A percentile compares a stretch with the other conserved stretches of the same genome.
phyloP scores from a whole-genome alignment of 768 basidiomycete genomes.

The Hirschioporus abietinus region DNA sequence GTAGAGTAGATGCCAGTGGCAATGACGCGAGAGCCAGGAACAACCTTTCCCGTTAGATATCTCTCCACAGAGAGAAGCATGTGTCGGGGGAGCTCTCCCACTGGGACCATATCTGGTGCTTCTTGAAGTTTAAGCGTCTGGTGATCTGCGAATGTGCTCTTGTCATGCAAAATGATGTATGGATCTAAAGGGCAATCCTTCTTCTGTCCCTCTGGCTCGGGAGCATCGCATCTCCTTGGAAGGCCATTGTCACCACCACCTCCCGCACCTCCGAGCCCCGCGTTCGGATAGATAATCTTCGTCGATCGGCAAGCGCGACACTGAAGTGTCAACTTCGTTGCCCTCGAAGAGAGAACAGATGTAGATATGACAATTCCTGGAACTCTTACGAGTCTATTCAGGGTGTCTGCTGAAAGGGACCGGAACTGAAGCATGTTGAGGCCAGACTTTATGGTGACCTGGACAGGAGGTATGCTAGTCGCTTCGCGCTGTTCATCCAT shows the following conservation, averaged over 20 bases:
- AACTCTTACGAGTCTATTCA: constrained; percentile 93
- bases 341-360: constrained; percentile 87
- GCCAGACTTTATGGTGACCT: constrained; percentile 84
- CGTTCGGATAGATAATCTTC: constrained; percentile 70
- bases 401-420: constrained; percentile 87
- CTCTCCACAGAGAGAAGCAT: constrained; percentile 90
- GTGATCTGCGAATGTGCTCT: constrained; percentile 92
- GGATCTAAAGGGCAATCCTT: constrained; percentile 97
- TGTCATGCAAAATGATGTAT: constrained; percentile 91
- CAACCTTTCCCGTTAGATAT: constrained; percentile 86
- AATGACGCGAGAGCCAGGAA: constrained; percentile 92
- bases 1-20: constrained; percentile 97
- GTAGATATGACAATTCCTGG: constrained; percentile 99
- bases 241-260: constrained; percentile 80
- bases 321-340: constrained; percentile 87
- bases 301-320: constrained; percentile 86
- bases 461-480: constrained; percentile 63
- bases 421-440: constrained; percentile 93
- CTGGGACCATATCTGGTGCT: constrained; percentile 98
- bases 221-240: constrained; percentile 84
- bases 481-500: constrained; percentile 40
- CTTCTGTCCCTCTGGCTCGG: constrained; percentile 72
- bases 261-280: constrained; percentile 82
- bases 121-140: constrained; percentile 97
- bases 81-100: constrained; percentile 94